Evolutionary conservation across 495 filamentous ascomycete species (phyloP), one percentile per base, ranked within the genome.

Genomic region (Talaromyces proteolyticus): DNA sequence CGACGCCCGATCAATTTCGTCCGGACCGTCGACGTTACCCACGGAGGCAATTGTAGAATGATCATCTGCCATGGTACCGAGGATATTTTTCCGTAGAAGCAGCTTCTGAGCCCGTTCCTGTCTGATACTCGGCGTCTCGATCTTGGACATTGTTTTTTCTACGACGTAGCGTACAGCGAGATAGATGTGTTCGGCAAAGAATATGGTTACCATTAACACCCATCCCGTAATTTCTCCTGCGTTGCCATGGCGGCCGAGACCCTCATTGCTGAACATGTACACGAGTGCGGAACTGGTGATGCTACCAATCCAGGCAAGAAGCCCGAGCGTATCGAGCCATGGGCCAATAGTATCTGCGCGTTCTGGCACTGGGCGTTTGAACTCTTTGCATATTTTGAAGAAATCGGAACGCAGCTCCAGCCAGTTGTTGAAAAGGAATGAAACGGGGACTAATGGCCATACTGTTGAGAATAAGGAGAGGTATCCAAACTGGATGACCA

Each of bases 371-470:
- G 93, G 94, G 8, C 93, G 79, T 56, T 89, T 86, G 76, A 88
- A 92, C 63, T 91, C 87, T 47, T 88, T 71, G 55, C 90, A 91
- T 54, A 98, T 98, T 60, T 98, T 98, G 66, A 91, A 79, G 14
- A 95, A 92, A 53, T 98, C 93, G 19, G 87, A 87, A 21, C 93
- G 87, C 12, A 96, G 79, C 57, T 98, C 94, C 44, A 98, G 62
- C 93, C 93, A 98, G 71, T 98, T 93, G 66, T 96, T 96, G 66
- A 94, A 72, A 8, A 96, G 68, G 76, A 97, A 98, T 0, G 89
- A 93, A 26, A 90, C 76, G 0, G 86, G 82, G 0, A 91, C 89
- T 4, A 97, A 72, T 0, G 93, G 93, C 93, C 93, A 98, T 39
- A 91, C 76, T 2, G 93, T 87, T 2, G 87, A 90, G 71, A 98